These are phyloP conservation scores for Fusarium pseudograminearum DNA, from an alignment of 2,329 filamentous ascomycete species.

Conservation along the genomic window DNA sequence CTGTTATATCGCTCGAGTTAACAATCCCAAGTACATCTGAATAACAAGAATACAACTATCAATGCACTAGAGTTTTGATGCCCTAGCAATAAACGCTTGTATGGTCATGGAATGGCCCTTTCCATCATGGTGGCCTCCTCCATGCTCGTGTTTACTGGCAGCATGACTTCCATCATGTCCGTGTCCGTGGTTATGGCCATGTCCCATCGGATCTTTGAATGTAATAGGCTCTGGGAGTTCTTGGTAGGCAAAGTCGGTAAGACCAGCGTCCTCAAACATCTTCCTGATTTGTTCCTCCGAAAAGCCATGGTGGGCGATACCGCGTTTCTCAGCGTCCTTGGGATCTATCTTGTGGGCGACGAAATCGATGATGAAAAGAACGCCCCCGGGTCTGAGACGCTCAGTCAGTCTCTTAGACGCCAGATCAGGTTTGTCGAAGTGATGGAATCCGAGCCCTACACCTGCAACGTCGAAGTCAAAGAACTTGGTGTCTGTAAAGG, in stretches of 20 bases:
- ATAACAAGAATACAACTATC: neutral
- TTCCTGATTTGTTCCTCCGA: slow-evolving; percentile 66
- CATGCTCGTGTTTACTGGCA: slow-evolving; percentile 4
- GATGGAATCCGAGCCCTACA: slow-evolving; percentile 73
- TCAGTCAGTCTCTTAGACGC: slow-evolving; percentile 69
- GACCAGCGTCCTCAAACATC: slow-evolving; percentile 74
- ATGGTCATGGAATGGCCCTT: slow-evolving; percentile 15
- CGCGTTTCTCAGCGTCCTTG: slow-evolving; percentile 53
- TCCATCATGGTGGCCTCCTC: slow-evolving; percentile 15
- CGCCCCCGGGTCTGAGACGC: slow-evolving; percentile 73
- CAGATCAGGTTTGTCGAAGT: slow-evolving; percentile 73
- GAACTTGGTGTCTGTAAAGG: slow-evolving; percentile 71
- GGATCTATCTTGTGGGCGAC: slow-evolving; percentile 62
- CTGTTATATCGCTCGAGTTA: neutral
- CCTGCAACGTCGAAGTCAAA: slow-evolving; percentile 76
- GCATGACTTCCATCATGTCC: neutral
- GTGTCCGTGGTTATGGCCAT: slow-evolving; percentile 18
- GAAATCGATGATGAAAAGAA: slow-evolving; percentile 76
- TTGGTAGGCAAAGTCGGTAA: slow-evolving; percentile 68
- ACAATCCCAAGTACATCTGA: neutral
- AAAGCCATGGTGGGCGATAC: slow-evolving; percentile 76
- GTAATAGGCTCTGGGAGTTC: slow-evolving; percentile 64
- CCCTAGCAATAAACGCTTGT: slow-evolving; percentile 61
- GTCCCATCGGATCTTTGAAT: slow-evolving; percentile 48
- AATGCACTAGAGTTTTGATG: slow-evolving; percentile 53